These are phyloP conservation scores for Fusarium sp. DNA, from an alignment of 2,329 filamentous ascomycete species.

Conservation along the genomic window DNA sequence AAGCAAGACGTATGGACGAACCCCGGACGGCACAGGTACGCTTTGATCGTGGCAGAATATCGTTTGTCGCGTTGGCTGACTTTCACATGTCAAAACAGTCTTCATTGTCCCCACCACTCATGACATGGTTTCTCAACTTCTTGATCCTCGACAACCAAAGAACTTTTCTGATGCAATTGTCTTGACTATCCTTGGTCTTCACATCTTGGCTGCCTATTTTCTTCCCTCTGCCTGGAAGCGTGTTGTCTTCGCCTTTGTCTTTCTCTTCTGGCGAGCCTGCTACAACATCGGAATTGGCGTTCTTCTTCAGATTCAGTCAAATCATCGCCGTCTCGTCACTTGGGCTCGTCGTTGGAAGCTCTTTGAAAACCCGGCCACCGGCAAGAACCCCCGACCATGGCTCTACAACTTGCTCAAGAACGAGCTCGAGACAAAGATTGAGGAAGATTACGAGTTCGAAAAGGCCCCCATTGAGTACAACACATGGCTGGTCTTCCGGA, in stretches of 20 bases:
- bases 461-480: constrained; percentile 97
- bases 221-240: constrained; percentile 74
- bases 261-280: constrained; percentile 88
- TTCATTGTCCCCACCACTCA: constrained; percentile 96
- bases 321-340: constrained; percentile 81
- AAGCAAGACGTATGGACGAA: constrained; percentile 88
- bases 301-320: constrained; percentile 87
- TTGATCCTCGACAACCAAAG: constrained; percentile 94
- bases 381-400: constrained; percentile 80
- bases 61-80: constrained; percentile 33
- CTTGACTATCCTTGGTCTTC: constrained; percentile 75
- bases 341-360: constrained; percentile 88
- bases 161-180: constrained; percentile 87
- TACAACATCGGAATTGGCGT: constrained; percentile 96
- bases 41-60: constrained; percentile 34
- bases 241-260: constrained; percentile 81
- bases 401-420: constrained; percentile 84
- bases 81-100: constrained; percentile 62
- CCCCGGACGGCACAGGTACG: constrained; percentile 88
- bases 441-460: constrained; percentile 91
- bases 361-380: constrained; percentile 83
- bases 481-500: constrained; percentile 95
- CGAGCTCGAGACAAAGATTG: constrained; percentile 94
- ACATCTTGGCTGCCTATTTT: constrained; percentile 75
- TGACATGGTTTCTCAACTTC: constrained; percentile 98